Conservation (phyloP, 768 basidiomycete genomes). For the Cytidiella melzeri region DNA sequence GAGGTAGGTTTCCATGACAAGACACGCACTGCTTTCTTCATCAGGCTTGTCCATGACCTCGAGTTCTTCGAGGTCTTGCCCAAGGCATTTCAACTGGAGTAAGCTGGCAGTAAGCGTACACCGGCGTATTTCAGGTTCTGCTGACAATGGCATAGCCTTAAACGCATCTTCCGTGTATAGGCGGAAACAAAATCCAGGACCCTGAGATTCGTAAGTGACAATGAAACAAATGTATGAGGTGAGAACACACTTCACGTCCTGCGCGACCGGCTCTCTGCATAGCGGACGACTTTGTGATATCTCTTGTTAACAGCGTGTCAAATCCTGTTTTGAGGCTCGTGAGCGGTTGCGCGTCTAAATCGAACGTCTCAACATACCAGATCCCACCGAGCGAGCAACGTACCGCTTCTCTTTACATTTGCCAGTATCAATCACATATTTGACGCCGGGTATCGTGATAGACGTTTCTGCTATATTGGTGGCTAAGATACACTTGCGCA, state of each 20-base stretch:
- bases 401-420: conserved; percentile 94
- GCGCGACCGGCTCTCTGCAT: conserved; percentile 95
- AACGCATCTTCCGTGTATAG: conserved; percentile 86
- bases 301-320: conserved; percentile 76
- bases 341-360: not conserved
- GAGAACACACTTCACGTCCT: conserved; percentile 70
- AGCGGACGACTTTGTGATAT: conserved; percentile 87
- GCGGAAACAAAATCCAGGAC: conserved; percentile 82
- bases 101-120: conserved; percentile 79
- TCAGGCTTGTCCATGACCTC: conserved; percentile 90
- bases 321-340: conserved; percentile 53
- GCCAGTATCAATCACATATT: conserved; percentile 94
- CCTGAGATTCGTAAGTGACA: conserved; percentile 32
- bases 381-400: conserved; percentile 60
- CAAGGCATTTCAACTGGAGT: conserved; percentile 81
- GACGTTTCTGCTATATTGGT: conserved; percentile 99
- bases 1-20: not conserved
- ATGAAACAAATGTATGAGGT: not conserved
- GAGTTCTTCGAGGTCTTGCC: conserved; percentile 72
- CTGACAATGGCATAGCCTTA: conserved; percentile 52
- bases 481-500: conserved; percentile 88
- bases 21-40: conserved; percentile 57
- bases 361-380: conserved; percentile 49
- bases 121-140: conserved; percentile 88
- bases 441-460: conserved; percentile 94